phyloP scores from a whole-genome alignment of 345 rosid genomes.

The Heritiera littoralis region DNA sequence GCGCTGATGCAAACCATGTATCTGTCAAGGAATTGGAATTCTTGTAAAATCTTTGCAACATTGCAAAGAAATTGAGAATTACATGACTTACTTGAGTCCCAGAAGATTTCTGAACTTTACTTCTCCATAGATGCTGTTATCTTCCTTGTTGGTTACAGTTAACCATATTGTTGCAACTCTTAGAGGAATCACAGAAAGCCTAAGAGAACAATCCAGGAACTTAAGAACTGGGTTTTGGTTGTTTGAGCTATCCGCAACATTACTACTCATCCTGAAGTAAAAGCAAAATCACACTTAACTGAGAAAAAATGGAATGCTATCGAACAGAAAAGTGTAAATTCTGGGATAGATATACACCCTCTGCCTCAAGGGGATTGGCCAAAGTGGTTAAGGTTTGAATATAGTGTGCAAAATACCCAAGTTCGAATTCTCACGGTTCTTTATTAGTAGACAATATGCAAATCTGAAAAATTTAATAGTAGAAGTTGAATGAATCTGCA shows the following conservation, averaged over 20 bases:
- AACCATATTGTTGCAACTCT: slow-evolving; percentile 75
- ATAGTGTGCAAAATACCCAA: too few species aligned
- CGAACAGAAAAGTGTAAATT: too few species aligned
- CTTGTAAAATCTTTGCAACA: not conserved
- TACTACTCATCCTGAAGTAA: not conserved
- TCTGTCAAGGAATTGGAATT: slow-evolving; percentile 35
- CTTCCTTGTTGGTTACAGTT: slow-evolving; percentile 66
- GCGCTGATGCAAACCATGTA: slow-evolving; percentile 72
- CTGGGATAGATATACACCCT: slow-evolving; percentile 36
- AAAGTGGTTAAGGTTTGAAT: too few species aligned
- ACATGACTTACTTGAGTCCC: slow-evolving; percentile 67
- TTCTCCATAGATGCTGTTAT: slow-evolving; percentile 57
- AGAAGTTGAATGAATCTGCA: too few species aligned
- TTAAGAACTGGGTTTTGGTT: slow-evolving; percentile 6
- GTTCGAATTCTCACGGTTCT: too few species aligned
- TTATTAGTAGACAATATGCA: too few species aligned
- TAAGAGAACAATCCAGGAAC: slow-evolving; percentile 61
- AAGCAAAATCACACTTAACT: not conserved
- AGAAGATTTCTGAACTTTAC: slow-evolving; percentile 51
- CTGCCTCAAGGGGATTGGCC: too few species aligned
- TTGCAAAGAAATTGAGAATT: not conserved
- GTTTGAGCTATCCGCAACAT: not conserved
- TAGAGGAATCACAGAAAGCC: slow-evolving; percentile 75
- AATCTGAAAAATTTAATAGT: too few species aligned
- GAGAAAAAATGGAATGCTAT: not conserved